phyloP scores from a whole-genome alignment of 768 basidiomycete species.

The Boletus sp. region DNA sequence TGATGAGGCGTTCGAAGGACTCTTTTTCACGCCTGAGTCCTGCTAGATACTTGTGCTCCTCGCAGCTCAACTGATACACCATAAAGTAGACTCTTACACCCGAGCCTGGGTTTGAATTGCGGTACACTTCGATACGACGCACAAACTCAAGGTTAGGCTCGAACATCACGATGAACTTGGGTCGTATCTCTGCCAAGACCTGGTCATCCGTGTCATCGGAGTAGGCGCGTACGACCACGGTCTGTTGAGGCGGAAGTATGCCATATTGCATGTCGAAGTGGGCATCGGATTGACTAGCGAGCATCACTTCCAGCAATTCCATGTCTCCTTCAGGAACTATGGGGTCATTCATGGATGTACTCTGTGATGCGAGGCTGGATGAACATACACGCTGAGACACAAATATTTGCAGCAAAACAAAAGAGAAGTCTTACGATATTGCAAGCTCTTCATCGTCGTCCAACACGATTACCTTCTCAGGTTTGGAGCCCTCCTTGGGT shows the following conservation, averaged over 20 bases:
- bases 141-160: slow-evolving; percentile 94
- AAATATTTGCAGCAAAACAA: background rate
- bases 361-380: slow-evolving; percentile 21
- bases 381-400: background rate
- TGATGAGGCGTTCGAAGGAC: slow-evolving; percentile 88
- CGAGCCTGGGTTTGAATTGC: slow-evolving; percentile 76
- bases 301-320: slow-evolving; percentile 22
- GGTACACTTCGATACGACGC: slow-evolving; percentile 89
- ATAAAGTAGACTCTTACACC: slow-evolving; percentile 91
- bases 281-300: slow-evolving; percentile 36
- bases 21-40: slow-evolving; percentile 89
- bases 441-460: slow-evolving; percentile 43
- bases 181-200: slow-evolving; percentile 80
- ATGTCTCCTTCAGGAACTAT: slow-evolving; percentile 19
- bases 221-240: slow-evolving; percentile 82
- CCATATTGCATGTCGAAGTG: slow-evolving; percentile 82
- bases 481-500: slow-evolving; percentile 7
- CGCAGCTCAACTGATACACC: slow-evolving; percentile 89
- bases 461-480: slow-evolving; percentile 9
- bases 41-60: slow-evolving; percentile 93
- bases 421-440: slow-evolving; percentile 47
- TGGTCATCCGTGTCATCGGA: slow-evolving; percentile 92
- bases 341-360: slow-evolving; percentile 11
- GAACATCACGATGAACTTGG: slow-evolving; percentile 92
- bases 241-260: slow-evolving; percentile 70